These are phyloP conservation scores for Penicillium canescens DNA, from an alignment of 495 filamentous ascomycete genomes.

Conservation along the genomic window DNA sequence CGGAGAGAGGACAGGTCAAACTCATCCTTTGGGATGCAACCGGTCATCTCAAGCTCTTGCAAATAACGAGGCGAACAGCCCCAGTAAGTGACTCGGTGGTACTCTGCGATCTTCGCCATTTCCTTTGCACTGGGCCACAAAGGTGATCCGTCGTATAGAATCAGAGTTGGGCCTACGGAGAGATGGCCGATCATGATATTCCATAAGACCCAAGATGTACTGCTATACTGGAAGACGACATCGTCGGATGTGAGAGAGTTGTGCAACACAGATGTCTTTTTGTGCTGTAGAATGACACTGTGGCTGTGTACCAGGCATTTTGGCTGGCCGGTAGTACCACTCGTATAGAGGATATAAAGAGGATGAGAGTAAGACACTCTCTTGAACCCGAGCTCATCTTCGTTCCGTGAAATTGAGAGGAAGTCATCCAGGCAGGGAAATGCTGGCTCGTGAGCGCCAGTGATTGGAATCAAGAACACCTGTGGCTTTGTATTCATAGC, in stretches of 20 bases:
- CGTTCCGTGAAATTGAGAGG: slow-evolving; percentile 10
- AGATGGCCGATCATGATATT: slow-evolving; percentile 57
- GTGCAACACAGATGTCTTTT: slow-evolving; percentile 62
- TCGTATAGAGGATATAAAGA: slow-evolving; percentile 71
- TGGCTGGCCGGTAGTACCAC: slow-evolving; percentile 70
- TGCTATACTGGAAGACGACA: slow-evolving; percentile 58
- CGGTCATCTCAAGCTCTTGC: slow-evolving; percentile 61
- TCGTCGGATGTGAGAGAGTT: slow-evolving; percentile 45
- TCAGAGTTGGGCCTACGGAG: slow-evolving; percentile 58
- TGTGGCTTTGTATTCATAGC: slow-evolving; percentile 44
- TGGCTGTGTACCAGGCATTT: slow-evolving; percentile 74
- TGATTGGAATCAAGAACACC: slow-evolving; percentile 19
- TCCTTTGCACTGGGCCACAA: slow-evolving; percentile 56
- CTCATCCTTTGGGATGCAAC: slow-evolving; percentile 54
- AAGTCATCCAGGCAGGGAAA: slow-evolving; percentile 33
- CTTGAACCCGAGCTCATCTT: slow-evolving; percentile 46
- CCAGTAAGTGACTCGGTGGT: slow-evolving; percentile 55
- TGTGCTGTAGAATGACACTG: slow-evolving; percentile 56
- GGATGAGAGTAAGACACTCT: slow-evolving; percentile 64
- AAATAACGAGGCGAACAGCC: slow-evolving; percentile 72
- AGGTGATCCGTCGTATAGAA: slow-evolving; percentile 74
- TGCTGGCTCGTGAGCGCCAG: slow-evolving; percentile 36
- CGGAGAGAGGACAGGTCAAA: slow-evolving; percentile 58
- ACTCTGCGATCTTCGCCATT: slow-evolving; percentile 23
- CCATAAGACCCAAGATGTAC: slow-evolving; percentile 85